Base-by-base conservation (phyloP, 2,329 filamentous ascomycete genomes). In the Cryphonectria carpinicola region DNA sequence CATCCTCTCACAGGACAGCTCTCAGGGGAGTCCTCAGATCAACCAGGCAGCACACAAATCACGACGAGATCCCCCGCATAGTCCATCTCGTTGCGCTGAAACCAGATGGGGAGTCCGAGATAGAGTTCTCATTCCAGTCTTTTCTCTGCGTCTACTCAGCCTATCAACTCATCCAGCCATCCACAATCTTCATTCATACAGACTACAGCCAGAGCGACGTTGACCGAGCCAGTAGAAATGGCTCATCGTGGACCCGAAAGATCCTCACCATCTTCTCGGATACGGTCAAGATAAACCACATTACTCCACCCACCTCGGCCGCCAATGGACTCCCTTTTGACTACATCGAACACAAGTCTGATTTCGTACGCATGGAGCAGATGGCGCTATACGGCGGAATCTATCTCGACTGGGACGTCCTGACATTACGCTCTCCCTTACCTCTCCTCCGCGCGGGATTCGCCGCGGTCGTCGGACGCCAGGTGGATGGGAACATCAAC, bases 341-440 rank as follows among this genome's bases (percentile, higher is more conserved):
- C 41, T 65, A 35, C 52, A 65, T 74, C 56, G 75, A 76, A 70
- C 77, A 79, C 73, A 74, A 74, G 28, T 74, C 77, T 41, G 78
- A 78, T 70, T 76, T 78, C 41, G 35, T 78, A 4, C 77, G 78
- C 25, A 70, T 77, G n/a, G 67, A 73, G 11, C 74, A 74, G 14
- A 67, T 79, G 19, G 68, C 70, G 6, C 28, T 72, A 4, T 73
- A 73, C 37, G 78, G 78, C 52, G 77, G 78, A 7, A 60, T 78
- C 11, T 79, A 79, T 68, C 70, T 78, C 4, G 78, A 79, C 72
- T 71, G 70, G n/a, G 78, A 79, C 65, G 76, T 74, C 2, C 66
- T 78, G 3, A 72, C 76, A 2, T 71, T 79, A 1, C 76, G 75
- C 14, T 72, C 76, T 11, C 43, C 78, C 28, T 63, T 65, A 13